Evolutionary conservation across 352 stramenopile genomes (phyloP).

Genomic region (Phytophthora cactorum): DNA sequence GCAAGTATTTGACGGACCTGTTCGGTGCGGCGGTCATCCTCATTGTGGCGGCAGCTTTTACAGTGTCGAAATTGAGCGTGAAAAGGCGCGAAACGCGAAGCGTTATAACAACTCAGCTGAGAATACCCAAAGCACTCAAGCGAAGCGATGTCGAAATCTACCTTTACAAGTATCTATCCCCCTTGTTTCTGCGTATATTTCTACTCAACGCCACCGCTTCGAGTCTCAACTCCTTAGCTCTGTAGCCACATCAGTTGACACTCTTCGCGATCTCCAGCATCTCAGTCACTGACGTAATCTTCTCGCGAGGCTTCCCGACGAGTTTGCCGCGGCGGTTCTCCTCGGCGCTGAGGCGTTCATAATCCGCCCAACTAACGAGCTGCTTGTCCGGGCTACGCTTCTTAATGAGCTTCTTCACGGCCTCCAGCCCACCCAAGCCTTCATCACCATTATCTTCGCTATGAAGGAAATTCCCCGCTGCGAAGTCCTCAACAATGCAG

Average conservation of each 20-base stretch:
- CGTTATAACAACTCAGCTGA: slow-evolving; percentile 3
- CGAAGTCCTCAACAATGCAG: slow-evolving; percentile 92
- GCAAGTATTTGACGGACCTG: slow-evolving; percentile 37
- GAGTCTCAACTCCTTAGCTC: neutral
- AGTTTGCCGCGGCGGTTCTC: slow-evolving; percentile 65
- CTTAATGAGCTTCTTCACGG: slow-evolving; percentile 54
- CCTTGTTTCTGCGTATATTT: too few relatives aligned
- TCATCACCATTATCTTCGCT: slow-evolving; percentile 18
- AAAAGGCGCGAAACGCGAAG: slow-evolving; percentile 15
- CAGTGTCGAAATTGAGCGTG: neutral
- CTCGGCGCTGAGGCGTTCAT: slow-evolving; percentile 61
- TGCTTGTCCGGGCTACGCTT: slow-evolving; percentile 62
- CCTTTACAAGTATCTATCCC: too few relatives aligned
- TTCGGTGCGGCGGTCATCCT: slow-evolving; percentile 5
- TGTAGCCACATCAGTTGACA: slow-evolving; percentile 16
- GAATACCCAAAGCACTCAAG: slow-evolving; percentile 5
- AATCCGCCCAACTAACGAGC: slow-evolving; percentile 75
- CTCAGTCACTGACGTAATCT: slow-evolving; percentile 78
- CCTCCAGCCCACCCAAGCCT: slow-evolving; percentile 42
- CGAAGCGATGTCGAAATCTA: too few relatives aligned
- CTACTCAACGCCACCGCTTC: too few relatives aligned
- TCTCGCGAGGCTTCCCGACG: slow-evolving; percentile 78
- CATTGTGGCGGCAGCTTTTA: slow-evolving; percentile 11
- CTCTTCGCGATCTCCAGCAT: slow-evolving; percentile 64
- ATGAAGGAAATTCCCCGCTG: slow-evolving; percentile 46